Base-by-base conservation (phyloP, 495 filamentous ascomycete species). In the Astrothelium macrocarpum region DNA sequence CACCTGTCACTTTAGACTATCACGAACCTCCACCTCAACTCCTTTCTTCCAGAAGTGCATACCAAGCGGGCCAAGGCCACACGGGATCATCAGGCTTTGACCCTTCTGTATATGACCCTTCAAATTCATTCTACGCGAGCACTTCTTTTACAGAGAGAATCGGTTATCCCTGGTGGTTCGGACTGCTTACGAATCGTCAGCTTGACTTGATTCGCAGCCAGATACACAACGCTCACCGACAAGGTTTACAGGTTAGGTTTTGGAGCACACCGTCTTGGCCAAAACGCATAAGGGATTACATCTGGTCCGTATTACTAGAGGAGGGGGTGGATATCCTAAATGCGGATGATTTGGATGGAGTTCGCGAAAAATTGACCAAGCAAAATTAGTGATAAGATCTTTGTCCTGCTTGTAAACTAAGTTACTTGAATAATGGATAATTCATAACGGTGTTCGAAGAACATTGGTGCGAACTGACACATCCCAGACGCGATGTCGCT, bases 251-350 rank as follows among this genome's bases (percentile, higher is more conserved):
- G 66, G 86, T 83, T 7, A 74, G 90, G 46, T 95, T 92, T 71
- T 95, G 90, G 90, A 82, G 85, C n/a, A 69, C 87, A 26, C 90
- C 90, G 0, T 73, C 74, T 62, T 95, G 90, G 90, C 90, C 90
- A 12, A 73, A 87, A n/a, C 81, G 83, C 59, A 67, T 87, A 67
- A 77, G 90, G 46, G 87, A 94, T 73, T 79, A 83, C 62, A 75
- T 95, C 20, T 95, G 90, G 90, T 75, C 83, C 58, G 78, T 87
- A 2, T 71, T 95, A n/a, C 78, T 85, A 31, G 74, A 79, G 49
- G 88, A 90, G 67, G 90, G 89, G 0, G 86, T 87, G 23, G 83
- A 85, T 58, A 74, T 91, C 45, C 73, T 95, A 59, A 93, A 91
- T 74, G 89, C 85, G 0, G 90, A 95, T 77, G 88, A 94, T 74